phyloP scores from a whole-genome alignment of 2,329 filamentous ascomycete species.

The Pyrenochaeta sp. region DNA sequence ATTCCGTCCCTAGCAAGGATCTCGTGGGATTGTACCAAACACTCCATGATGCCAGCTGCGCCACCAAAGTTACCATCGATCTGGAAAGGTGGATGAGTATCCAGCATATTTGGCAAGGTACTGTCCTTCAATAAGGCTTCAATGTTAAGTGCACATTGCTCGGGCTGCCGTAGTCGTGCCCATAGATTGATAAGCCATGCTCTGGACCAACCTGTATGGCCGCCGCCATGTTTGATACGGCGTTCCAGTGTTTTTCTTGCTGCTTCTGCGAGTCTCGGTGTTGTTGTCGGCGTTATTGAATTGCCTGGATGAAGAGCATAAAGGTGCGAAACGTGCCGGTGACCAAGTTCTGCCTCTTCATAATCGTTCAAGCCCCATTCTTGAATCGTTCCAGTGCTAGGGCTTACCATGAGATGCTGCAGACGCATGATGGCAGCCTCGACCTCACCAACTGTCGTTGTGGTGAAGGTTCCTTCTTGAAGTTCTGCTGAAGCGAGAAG shows the following conservation, averaged over 20 bases:
- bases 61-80: conserved; percentile 62
- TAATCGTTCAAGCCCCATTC: conserved; percentile 42
- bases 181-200: conserved; percentile 62
- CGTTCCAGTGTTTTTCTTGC: conserved; percentile 45
- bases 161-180: conserved; percentile 51
- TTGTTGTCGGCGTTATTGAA: conserved; percentile 47
- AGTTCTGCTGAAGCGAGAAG: conserved; percentile 14
- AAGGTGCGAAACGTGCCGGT: conserved; percentile 62
- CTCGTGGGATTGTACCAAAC: conserved; percentile 51
- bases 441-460: conserved; percentile 3
- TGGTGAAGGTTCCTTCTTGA: neutral
- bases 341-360: conserved; percentile 56
- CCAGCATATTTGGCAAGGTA: conserved; percentile 51
- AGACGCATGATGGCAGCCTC: conserved; percentile 14
- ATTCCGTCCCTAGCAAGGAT: neutral
- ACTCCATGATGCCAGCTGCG: conserved; percentile 58
- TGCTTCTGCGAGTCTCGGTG: conserved; percentile 43
- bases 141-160: conserved; percentile 36
- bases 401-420: conserved; percentile 28
- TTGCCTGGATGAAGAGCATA: conserved; percentile 59
- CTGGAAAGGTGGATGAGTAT: conserved; percentile 48
- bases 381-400: conserved; percentile 37
- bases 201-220: conserved; percentile 62
- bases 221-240: conserved; percentile 34
- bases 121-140: conserved; percentile 52